phyloP scores from a whole-genome alignment of 805 yeast species.

The Saccharomycopsis javanensis region DNA sequence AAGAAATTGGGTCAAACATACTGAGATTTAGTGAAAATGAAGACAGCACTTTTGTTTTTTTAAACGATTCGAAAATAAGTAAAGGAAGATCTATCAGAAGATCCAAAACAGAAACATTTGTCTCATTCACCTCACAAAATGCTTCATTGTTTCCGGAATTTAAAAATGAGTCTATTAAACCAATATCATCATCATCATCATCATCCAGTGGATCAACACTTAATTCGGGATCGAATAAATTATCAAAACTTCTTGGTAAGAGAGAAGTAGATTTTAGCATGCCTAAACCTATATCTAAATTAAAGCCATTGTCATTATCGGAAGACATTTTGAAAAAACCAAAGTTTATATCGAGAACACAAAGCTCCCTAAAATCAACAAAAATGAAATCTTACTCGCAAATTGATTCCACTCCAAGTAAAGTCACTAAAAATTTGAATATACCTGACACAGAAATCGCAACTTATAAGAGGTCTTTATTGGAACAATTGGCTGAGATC shows the following conservation, averaged over 20 bases:
- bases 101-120: conserved; percentile 6
- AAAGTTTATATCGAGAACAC: conserved; percentile 7
- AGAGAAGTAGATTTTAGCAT: conserved; percentile 16
- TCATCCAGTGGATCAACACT: background rate
- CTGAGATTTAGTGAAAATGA: background rate
- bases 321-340: conserved; percentile 6
- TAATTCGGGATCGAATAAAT: background rate
- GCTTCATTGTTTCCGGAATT: background rate
- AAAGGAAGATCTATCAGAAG: conserved; percentile 4
- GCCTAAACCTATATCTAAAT: background rate
- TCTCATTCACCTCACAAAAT: background rate
- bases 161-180: background rate
- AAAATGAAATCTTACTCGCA: conserved; percentile 13
- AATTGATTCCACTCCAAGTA: conserved; percentile 17
- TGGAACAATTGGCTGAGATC: background rate
- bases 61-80: background rate
- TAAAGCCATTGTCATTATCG: background rate
- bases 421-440: background rate
- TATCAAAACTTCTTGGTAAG: conserved; percentile 9
- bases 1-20: background rate
- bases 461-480: background rate
- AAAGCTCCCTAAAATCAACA: background rate
- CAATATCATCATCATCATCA: background rate
- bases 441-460: background rate
- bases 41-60: too few relatives aligned